Evolutionary conservation across 495 filamentous ascomycete genomes (phyloP), one percentile per base, ranked within the genome.

Genomic region (Geoglossum glabrum): DNA sequence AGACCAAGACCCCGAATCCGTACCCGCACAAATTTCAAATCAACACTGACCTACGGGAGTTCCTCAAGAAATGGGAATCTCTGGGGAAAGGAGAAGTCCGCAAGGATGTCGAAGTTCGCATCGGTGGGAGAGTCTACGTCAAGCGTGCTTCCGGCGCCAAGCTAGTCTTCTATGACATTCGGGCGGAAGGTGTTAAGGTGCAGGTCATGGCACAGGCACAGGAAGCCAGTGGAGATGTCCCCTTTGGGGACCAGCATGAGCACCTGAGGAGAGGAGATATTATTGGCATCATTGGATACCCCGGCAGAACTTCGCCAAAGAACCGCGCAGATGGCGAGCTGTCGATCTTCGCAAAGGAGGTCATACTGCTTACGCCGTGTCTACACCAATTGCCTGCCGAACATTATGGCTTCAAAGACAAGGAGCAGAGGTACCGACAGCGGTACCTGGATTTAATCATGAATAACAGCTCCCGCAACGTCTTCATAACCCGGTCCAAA

Each of bases 21-120:
- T 96, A 95, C 69, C 93, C 92, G 10, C 92, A 99, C 80, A 97
- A 97, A 77, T 97, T 96, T 77, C 74, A 88, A 47, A 81, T 86
- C 68, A 86, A 81, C 63, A 83, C 82, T 62, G 83, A 89, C 62
- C 73, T 95, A 55, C 71, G 77, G 60, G 78, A 88, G 49, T 90
- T 92, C 71, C 71, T 86, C 61, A 75, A 82, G 62, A 73, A 87
- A 31, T 90, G 86, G 64, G 75, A 76, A 52, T 68, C 78, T 54
- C 80, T 97, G 64, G 82, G 83, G 73, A 93, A 86, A 62, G 92
- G 93, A 67, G 89, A 97, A 71, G 73, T 79, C 56, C 77, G 77
- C 67, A 76, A 83, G 66, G 83, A 87, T 59, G 73, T 79, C 57
- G 77, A 78, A 61, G 73, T 97, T 58, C 78, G 79, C 40, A 70